phyloP scores from a whole-genome alignment of 768 basidiomycete genomes.

The Xerocomellus intermedius region DNA sequence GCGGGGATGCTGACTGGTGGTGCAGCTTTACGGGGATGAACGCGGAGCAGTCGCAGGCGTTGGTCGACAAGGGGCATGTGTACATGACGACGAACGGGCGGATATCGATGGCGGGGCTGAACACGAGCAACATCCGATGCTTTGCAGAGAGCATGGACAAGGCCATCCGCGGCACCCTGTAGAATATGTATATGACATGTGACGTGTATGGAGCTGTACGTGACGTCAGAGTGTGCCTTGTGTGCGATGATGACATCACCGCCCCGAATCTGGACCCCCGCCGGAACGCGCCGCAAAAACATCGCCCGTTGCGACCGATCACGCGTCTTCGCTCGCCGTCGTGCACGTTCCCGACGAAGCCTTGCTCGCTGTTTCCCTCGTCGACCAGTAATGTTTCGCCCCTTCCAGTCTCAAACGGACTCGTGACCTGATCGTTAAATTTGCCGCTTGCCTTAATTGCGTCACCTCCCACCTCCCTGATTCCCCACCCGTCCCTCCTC shows the following conservation, averaged over 20 bases:
- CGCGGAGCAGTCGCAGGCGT: constrained; percentile 57
- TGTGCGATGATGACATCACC: constrained; percentile 29
- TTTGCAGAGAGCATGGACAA: constrained; percentile 71
- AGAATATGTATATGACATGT: constrained; percentile 4
- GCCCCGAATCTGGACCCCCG: constrained; percentile 23
- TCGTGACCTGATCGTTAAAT: constrained; percentile 15
- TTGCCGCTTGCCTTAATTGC: constrained; percentile 14
- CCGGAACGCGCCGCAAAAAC: constrained; percentile 28
- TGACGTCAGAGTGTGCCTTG: constrained; percentile 32
- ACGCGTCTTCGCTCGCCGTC: constrained; percentile 16
- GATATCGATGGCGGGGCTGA: constrained; percentile 94
- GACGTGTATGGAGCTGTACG: neutral
- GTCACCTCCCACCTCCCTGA: constrained; percentile 22
- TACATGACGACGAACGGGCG: constrained; percentile 87
- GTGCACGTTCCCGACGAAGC: constrained; percentile 20
- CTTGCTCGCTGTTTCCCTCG: constrained; percentile 12
- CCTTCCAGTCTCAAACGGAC: constrained; percentile 6
- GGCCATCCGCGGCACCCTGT: constrained; percentile 54
- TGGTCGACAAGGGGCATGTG: constrained; percentile 74
- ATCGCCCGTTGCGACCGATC: constrained; percentile 22
- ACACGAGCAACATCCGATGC: constrained; percentile 72
- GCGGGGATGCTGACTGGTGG: constrained; percentile 9
- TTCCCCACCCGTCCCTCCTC: constrained; percentile 23
- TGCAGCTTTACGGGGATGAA: constrained; percentile 82
- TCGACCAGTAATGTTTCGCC: constrained; percentile 12